Evolutionary conservation across 2,329 filamentous ascomycete species (phyloP), one percentile per base, ranked within the genome.

Genomic region (Blastomyces emzantsi): DNA sequence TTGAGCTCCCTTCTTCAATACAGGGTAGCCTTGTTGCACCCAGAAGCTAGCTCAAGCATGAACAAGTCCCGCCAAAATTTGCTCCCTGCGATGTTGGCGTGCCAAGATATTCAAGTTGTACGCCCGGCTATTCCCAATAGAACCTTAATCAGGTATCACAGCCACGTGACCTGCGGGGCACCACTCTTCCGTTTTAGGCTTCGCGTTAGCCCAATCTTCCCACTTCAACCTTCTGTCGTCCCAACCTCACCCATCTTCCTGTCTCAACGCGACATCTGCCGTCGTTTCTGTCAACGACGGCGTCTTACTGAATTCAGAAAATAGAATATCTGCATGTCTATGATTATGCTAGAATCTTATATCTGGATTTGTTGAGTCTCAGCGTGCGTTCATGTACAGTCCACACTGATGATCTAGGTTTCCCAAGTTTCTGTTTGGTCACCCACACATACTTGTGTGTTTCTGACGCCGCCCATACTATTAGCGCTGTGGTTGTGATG

Each of bases 301-400:
- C 17, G 3, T 36, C 58, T 39, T 60, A 36, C 58, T 45, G 17
- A 22, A 36, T 36, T 43, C 58, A 60, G 58, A 25, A 22, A 36
- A 33, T 49, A 47, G 41, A 60, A 25, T 28, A 17, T 49, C 43
- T 33, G 28, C 58, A 30, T 60, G 49, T 51, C 41, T 60, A 49
- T 49, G 43, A 47, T 49, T 47, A 60, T 60, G 58, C 58, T 47
- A 25, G 41, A 13, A 47, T n/a, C 15, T 11, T 43, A 60, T 33
- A 33, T 49, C 57, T 60, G 57, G 22, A 49, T 60, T 47, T 60
- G 57, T 60, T 49, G 57, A 47, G 15, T n/a, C 17, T 49, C 58
- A 58, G 25, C 58, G 58, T 60, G n/a, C 19, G n/a, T 60, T 51
- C 41, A 60, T 60, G 25, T 51, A 30, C 28, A 28, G 41, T 60